Base-by-base conservation (phyloP, 1,284 basidiomycete species). In the Tylopilus sp. region DNA sequence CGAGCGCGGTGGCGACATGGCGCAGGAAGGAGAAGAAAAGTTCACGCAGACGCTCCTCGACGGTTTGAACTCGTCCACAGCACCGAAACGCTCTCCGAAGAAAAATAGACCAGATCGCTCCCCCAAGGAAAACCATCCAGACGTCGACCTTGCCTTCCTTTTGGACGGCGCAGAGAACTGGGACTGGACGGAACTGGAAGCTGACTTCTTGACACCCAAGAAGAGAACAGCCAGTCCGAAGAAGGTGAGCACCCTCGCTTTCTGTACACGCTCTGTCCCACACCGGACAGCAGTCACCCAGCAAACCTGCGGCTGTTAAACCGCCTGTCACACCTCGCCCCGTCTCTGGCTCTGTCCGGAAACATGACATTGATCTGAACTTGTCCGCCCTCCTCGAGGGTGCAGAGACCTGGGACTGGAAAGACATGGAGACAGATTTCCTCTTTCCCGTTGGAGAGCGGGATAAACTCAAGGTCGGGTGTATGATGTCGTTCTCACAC, bases 81-180 rank as follows among this genome's bases (percentile, higher is more conserved):
- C 26, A 16, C 16, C 3, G 2, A 3, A 23, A 4, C 33, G 19
- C n/a, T 52, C 53, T 13, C 53, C 60, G 12, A 44, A 16, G 35
- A 19, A 30, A n/a, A 21, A 18, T 3, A 23, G 21, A 23, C 21
- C 21, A 3, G 6, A 16, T 1, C 16, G 15, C 23, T 13, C 45
- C 25, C 45, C 45, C 46, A 56, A 49, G 21, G 33, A 52, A 31
- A 52, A 58, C 9, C 8, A 41, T 47, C 50, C 2, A 3, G 30
- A 41, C 28, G 9, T 69, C 10, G 73, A 79, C 49, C 56, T 78
- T 37, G 47, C 60, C 6, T 55, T 64, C 11, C 69, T 82, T 11
- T 59, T 81, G 10, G 73, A 81, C 41, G 82, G 79, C 1, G 77
- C 77, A 1, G 80, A 82, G 48, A 57, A 54, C 33, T 73, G 72